phyloP scores from a whole-genome alignment of 2,329 filamentous ascomycete species.

The Neofusicoccum umdonicola region DNA sequence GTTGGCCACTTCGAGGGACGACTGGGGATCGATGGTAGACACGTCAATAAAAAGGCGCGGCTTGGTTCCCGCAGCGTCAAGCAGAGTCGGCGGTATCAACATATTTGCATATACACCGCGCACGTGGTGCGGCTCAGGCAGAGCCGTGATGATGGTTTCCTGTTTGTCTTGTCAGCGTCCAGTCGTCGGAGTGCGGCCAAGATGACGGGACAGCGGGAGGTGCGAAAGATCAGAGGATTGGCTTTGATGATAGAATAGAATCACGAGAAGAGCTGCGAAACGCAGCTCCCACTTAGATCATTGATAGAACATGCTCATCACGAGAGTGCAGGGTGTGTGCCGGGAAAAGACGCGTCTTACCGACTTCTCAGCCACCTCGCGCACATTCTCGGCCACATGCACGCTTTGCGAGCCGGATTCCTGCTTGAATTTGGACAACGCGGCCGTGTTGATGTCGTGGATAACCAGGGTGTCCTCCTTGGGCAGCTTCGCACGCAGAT shows the following conservation, averaged over 20 bases:
- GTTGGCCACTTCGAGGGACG: conserved; percentile 74
- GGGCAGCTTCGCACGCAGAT: conserved; percentile 65
- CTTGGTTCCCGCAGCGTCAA: conserved; percentile 48
- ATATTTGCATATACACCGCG: conserved; percentile 62
- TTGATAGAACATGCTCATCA: conserved; percentile 59
- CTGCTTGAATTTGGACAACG: conserved; percentile 56
- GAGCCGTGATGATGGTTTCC: conserved; percentile 54
- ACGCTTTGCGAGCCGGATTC: conserved; percentile 54
- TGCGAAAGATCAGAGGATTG: conserved; percentile 17
- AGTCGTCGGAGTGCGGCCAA: conserved; percentile 19
- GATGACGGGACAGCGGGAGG: background rate
- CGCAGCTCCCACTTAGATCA: conserved; percentile 71
- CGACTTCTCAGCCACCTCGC: conserved; percentile 64
- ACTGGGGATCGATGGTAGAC: conserved; percentile 90
- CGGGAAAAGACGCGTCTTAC: conserved; percentile 48
- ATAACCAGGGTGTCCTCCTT: conserved; percentile 61
- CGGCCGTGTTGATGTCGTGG: conserved; percentile 62
- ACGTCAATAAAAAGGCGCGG: conserved; percentile 88
- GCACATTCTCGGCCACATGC: conserved; percentile 55
- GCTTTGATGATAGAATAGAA: conserved; percentile 14
- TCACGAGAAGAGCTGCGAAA: conserved; percentile 45
- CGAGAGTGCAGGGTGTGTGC: conserved; percentile 21
- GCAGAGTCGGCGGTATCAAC: conserved; percentile 57
- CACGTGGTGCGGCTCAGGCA: conserved; percentile 54
- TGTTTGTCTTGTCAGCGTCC: conserved; percentile 23